Evolutionary conservation across 805 yeast genomes (phyloP), one percentile per base, ranked within the genome.

Genomic region (Ogataea saltuana): DNA sequence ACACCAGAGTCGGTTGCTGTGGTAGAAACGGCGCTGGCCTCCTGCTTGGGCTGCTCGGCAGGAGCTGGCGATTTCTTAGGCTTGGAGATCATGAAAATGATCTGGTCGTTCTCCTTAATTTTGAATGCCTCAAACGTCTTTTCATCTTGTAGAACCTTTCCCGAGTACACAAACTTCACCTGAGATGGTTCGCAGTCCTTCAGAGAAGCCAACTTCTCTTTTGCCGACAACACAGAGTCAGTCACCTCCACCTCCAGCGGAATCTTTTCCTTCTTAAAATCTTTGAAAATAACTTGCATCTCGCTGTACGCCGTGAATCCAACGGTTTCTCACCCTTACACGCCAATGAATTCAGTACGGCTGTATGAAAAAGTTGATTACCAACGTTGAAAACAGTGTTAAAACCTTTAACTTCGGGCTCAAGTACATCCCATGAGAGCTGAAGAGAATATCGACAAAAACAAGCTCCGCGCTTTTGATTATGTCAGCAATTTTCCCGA

Each of bases 181-280:
- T 83, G 90, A 2, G 77, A 65, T 2, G 80, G 75, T 18, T 83
- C 91, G 55, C 88, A 83, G 12, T 75, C 79, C 56, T 86, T 85
- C 44, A 75, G 70, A 16, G 71, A 68, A 1, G 89, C 93, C 39
- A 93, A 72, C 55, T 79, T 78, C 55, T 80, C 82, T 66, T 90
- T 91, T 15, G 82, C 82, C n/a, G 80, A 71, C 11, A 74, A 61
- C 25, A 83, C 91, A 2, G 88, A 75, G 39, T 81, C 88, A 11
- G 75, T 48, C 7, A 75, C 72, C 46, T 85, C 95, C 45, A 88
- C 76, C 20, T 88, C 96, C 46, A 93, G 59, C 21, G 88, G 77
- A 64, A 90, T 79, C 62, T 82, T 85, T 62, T 88, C 89, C 70
- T 91, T 93, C 70, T 93, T 90, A 70, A 93, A 86, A 68, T 93